Evolutionary conservation across 148 eudicot genomes (phyloP).

Genomic region (Agrostemma githago): DNA sequence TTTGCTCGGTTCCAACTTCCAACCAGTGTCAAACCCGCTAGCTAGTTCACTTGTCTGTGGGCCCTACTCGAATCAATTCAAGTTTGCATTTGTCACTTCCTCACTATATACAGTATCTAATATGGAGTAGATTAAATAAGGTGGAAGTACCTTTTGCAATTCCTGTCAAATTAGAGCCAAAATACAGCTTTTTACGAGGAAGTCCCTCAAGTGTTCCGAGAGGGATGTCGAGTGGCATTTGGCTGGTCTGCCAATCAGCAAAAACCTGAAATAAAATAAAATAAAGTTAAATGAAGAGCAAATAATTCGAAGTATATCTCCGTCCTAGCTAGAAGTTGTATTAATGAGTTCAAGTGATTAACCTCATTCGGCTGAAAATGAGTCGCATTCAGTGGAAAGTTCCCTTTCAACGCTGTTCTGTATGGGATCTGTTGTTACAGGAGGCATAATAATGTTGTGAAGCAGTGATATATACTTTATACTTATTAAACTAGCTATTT

Average conservation of each 20-base stretch:
- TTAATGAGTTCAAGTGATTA: not conserved
- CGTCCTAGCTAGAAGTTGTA: not conserved
- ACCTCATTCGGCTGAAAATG: conserved; percentile 55
- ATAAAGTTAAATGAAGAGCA: not conserved
- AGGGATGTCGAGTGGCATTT: conserved; percentile 21
- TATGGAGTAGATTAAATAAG: not conserved
- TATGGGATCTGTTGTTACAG: conserved; percentile 32
- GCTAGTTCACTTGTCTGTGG: not conserved
- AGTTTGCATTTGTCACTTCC: not conserved
- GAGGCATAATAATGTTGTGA: not conserved
- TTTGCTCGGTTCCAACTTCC: not conserved
- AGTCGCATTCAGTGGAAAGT: conserved; percentile 51
- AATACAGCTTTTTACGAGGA: conserved; percentile 15
- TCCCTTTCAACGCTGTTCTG: conserved; percentile 44
- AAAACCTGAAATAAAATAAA: conserved; percentile 18
- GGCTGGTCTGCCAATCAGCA: conserved; percentile 25
- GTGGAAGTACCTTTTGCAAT: conserved; percentile 18
- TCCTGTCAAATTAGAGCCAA: conserved; percentile 15
- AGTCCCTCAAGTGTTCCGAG: conserved; percentile 13
- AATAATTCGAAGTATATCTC: not conserved
- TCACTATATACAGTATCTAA: not conserved
- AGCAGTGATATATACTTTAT: not conserved
- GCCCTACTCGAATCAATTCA: not conserved
- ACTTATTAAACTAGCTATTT: not conserved
- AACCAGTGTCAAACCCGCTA: not conserved